A percentile compares a stretch with the other conserved stretches of the same genome.
Evolutionary conservation across 2,329 filamentous ascomycete genomes (phyloP).

Genomic region (Nemania serpens): DNA sequence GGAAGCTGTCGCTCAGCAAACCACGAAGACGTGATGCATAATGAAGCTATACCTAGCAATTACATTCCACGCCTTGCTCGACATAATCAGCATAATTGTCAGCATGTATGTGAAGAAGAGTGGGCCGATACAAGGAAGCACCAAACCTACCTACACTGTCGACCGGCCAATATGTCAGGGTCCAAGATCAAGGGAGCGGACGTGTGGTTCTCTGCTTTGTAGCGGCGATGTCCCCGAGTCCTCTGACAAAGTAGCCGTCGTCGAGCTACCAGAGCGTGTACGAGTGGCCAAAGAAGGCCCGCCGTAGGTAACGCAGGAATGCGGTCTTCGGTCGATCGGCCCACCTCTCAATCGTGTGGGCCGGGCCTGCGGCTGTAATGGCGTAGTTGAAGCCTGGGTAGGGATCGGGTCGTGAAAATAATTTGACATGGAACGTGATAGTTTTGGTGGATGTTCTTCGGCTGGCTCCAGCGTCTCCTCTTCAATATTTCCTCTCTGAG

Average conservation of each 20-base stretch:
- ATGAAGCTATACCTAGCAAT: neutral
- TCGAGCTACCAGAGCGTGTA: neutral
- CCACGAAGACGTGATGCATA: neutral
- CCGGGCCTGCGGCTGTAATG: conserved; percentile 6
- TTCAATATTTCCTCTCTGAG: conserved; percentile 18
- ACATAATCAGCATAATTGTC: neutral
- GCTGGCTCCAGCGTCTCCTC: neutral
- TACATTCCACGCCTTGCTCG: neutral
- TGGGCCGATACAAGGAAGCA: neutral
- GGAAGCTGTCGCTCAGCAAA: neutral
- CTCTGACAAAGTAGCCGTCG: neutral
- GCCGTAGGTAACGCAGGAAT: conserved; percentile 29
- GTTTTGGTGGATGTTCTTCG: conserved; percentile 11
- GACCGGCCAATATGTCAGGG: neutral
- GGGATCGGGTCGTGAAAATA: conserved; percentile 11
- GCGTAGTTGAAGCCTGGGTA: conserved; percentile 3
- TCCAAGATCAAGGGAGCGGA: neutral
- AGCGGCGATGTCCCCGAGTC: neutral
- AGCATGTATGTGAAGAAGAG: neutral
- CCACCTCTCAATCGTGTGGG: conserved; percentile 10
- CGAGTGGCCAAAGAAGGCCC: neutral
- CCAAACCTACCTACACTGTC: neutral
- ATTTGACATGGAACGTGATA: conserved; percentile 32
- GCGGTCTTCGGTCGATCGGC: conserved; percentile 25
- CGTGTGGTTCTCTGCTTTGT: neutral